These are phyloP conservation scores for Myrica gale DNA, from an alignment of 306 rosid species.

Conservation along the genomic window DNA sequence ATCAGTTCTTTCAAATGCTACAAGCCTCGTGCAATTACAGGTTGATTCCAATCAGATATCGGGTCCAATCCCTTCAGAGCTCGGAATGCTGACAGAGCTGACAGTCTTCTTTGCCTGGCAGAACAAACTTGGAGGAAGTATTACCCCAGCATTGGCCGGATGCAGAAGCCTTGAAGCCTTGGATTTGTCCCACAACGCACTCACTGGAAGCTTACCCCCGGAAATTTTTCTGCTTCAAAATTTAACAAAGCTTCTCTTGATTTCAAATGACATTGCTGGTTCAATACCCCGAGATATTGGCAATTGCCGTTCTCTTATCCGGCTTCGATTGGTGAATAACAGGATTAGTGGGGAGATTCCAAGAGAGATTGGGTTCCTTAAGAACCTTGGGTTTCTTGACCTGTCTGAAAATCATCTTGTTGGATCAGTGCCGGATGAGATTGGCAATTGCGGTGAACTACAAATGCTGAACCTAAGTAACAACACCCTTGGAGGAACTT, in stretches of 20 bases:
- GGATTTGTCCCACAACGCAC: slow-evolving; percentile 75
- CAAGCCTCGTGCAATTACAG: slow-evolving; percentile 73
- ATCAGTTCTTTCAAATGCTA: slow-evolving; percentile 49
- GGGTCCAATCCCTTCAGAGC: slow-evolving; percentile 64
- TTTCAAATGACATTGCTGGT: slow-evolving; percentile 74
- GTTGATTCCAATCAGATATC: slow-evolving; percentile 68
- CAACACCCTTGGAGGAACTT: slow-evolving; percentile 63
- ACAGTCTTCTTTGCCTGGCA: slow-evolving; percentile 80
- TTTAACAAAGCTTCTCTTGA: slow-evolving; percentile 66
- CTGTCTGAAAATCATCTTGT: slow-evolving; percentile 64
- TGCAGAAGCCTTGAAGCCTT: slow-evolving; percentile 66
- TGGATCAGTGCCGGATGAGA: slow-evolving; percentile 59
- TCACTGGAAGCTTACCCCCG: slow-evolving; percentile 63
- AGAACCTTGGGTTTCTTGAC: slow-evolving; percentile 65
- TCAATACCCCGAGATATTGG: slow-evolving; percentile 65
- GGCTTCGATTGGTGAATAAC: slow-evolving; percentile 59
- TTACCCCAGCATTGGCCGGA: slow-evolving; percentile 60
- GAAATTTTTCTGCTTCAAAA: slow-evolving; percentile 67
- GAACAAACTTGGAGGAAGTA: slow-evolving; percentile 74
- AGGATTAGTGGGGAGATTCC: slow-evolving; percentile 70
- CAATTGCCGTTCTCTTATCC: slow-evolving; percentile 62
- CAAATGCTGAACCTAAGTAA: slow-evolving; percentile 83
- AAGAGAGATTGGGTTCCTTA: slow-evolving; percentile 57
- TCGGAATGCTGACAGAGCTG: slow-evolving; percentile 58
- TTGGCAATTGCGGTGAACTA: slow-evolving; percentile 63